phyloP scores from a whole-genome alignment of 169 alveolate genomes.

The Eimeria praecox region DNA sequence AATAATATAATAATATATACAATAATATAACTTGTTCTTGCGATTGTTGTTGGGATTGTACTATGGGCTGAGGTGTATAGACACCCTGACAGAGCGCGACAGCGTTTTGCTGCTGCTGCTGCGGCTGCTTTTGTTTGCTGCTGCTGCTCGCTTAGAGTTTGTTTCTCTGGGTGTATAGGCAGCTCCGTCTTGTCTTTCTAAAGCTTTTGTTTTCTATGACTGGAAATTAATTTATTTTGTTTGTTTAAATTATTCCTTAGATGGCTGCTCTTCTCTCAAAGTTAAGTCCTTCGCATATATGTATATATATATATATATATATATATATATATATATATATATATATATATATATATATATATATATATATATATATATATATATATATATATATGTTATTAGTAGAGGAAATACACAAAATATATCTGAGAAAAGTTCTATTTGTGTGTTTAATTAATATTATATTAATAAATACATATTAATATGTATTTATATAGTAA shows the following conservation, averaged over 20 bases:
- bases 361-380: not conserved
- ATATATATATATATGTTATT: not conserved
- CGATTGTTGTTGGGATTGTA: not conserved
- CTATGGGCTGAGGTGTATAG: not conserved
- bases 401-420: not conserved
- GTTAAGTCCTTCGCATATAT: too few species aligned
- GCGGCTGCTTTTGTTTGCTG: not conserved
- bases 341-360: not conserved
- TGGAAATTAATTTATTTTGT: not conserved
- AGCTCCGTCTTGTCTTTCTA: not conserved
- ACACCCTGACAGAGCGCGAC: not conserved
- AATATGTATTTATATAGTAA: not conserved
- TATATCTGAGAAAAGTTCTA: not conserved
- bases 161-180: not conserved
- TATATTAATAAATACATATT: not conserved
- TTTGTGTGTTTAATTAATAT: not conserved
- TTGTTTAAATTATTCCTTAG: not conserved
- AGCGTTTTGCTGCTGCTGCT: not conserved
- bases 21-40: not conserved
- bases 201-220: not conserved
- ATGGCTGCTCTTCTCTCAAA: not conserved
- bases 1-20: too few species aligned
- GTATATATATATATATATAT: not conserved
- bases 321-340: not conserved
- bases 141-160: not conserved